These are phyloP conservation scores for Endothia cerciana DNA, from an alignment of 2,329 filamentous ascomycete species.

Conservation along the genomic window DNA sequence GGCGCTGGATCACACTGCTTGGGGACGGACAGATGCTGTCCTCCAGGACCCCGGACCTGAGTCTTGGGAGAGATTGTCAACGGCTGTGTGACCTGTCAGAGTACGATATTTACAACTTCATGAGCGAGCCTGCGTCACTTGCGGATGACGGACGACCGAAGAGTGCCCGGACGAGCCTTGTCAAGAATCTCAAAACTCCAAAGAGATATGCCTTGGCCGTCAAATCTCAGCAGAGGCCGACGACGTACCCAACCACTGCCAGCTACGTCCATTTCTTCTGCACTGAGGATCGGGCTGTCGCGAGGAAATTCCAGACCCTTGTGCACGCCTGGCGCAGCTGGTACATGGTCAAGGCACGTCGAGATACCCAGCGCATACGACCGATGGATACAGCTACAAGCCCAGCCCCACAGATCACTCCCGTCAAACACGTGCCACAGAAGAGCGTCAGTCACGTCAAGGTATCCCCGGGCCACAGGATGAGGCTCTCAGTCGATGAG, in stretches of 20 bases:
- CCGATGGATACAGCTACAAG: slow-evolving; percentile 33
- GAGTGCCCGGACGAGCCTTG: neutral
- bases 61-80: slow-evolving; percentile 65
- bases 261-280: slow-evolving; percentile 94
- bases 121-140: slow-evolving; percentile 34
- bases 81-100: slow-evolving; percentile 86
- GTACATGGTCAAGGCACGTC: slow-evolving; percentile 71
- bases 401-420: slow-evolving; percentile 37
- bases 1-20: slow-evolving; percentile 76
- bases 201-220: slow-evolving; percentile 86
- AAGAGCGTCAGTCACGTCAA: slow-evolving; percentile 39
- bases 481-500: slow-evolving; percentile 50
- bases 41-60: slow-evolving; percentile 70
- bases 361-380: slow-evolving; percentile 36
- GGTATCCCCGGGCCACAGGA: slow-evolving; percentile 39
- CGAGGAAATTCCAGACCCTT: slow-evolving; percentile 69
- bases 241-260: slow-evolving; percentile 78
- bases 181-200: slow-evolving; percentile 77
- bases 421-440: slow-evolving; percentile 35
- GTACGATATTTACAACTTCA: slow-evolving; percentile 87
- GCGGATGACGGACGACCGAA: slow-evolving; percentile 37
- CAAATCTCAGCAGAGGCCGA: slow-evolving; percentile 89
- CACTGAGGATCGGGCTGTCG: slow-evolving; percentile 70
- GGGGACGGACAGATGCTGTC: slow-evolving; percentile 71
- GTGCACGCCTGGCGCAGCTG: slow-evolving; percentile 88